phyloP scores from a whole-genome alignment of 2,329 filamentous ascomycete species.

The Sordariomycetes sp. region DNA sequence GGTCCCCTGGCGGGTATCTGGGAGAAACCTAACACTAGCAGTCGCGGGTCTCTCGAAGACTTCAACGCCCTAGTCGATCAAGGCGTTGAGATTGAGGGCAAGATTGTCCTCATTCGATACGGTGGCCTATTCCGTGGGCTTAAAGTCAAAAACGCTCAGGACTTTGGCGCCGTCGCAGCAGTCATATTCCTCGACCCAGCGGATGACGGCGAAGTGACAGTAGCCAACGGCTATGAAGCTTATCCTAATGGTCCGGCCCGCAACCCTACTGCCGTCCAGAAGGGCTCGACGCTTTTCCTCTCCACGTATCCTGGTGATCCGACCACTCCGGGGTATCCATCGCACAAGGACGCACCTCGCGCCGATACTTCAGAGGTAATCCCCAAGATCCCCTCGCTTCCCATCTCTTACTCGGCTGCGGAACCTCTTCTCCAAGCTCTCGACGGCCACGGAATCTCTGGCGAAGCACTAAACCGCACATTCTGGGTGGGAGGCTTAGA shows the following conservation, averaged over 20 bases:
- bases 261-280: conserved; percentile 64
- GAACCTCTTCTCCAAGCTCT: conserved; percentile 65
- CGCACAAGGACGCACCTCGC: conserved; percentile 56
- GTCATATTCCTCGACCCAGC: conserved; percentile 41
- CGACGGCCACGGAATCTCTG: conserved; percentile 61
- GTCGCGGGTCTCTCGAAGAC: conserved; percentile 55
- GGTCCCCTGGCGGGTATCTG: too few relatives aligned
- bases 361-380: conserved; percentile 47
- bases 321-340: conserved; percentile 73
- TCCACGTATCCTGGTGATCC: conserved; percentile 51
- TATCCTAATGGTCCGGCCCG: conserved; percentile 66
- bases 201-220: conserved; percentile 54
- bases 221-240: conserved; percentile 56
- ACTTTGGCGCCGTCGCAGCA: conserved; percentile 45
- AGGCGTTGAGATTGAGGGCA: conserved; percentile 57
- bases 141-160: conserved; percentile 73
- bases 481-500: conserved; percentile 42
- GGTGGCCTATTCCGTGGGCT: conserved; percentile 66
- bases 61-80: conserved; percentile 58
- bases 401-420: conserved; percentile 66
- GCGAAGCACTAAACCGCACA: conserved; percentile 47
- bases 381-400: conserved; percentile 67
- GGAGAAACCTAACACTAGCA: conserved; percentile 2
- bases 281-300: conserved; percentile 63
- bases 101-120: conserved; percentile 68